Conservation (phyloP, 1,139 yeast genomes). For the Geotrichum phurueaensis region DNA sequence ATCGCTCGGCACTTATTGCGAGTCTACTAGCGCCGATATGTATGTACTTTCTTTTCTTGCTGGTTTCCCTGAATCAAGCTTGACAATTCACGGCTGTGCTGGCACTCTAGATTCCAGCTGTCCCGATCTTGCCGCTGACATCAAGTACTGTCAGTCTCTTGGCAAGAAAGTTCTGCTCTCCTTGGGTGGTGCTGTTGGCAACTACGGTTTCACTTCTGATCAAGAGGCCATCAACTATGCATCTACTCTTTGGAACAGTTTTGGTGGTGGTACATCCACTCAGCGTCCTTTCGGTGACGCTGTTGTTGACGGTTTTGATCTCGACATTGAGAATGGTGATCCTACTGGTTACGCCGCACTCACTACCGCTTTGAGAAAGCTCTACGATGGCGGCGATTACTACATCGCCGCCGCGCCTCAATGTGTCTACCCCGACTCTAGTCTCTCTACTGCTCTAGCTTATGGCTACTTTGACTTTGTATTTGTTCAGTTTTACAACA, state of each 20-base stretch:
- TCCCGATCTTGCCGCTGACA: slow-evolving; percentile 59
- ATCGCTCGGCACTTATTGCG: slow-evolving; percentile 61
- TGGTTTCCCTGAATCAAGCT: slow-evolving; percentile 46
- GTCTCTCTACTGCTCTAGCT: slow-evolving; percentile 59
- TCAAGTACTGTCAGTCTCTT: slow-evolving; percentile 60
- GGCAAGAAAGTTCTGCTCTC: slow-evolving; percentile 74
- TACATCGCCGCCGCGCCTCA: slow-evolving; percentile 92
- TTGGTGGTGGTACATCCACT: slow-evolving; percentile 64
- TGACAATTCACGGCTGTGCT: slow-evolving; percentile 65
- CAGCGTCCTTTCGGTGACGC: slow-evolving; percentile 70
- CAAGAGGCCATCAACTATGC: slow-evolving; percentile 64
- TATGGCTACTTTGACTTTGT: slow-evolving; percentile 71
- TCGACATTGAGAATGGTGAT: slow-evolving; percentile 57
- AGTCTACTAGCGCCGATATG: slow-evolving; percentile 63
- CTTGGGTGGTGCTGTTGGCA: slow-evolving; percentile 76
- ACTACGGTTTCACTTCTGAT: slow-evolving; percentile 63
- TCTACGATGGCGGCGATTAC: slow-evolving; percentile 47
- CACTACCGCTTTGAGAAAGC: slow-evolving; percentile 46
- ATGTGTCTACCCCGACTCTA: slow-evolving; percentile 85
- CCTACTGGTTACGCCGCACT: slow-evolving; percentile 50
- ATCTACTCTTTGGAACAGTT: slow-evolving; percentile 67
- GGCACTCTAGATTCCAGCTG: slow-evolving; percentile 52
- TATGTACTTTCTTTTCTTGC: slow-evolving; percentile 65
- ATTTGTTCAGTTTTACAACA: slow-evolving; percentile 88
- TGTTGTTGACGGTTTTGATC: slow-evolving; percentile 62